Evolutionary conservation across 495 filamentous ascomycete species (phyloP).

Genomic region (Pseudotulostoma volvatum): DNA sequence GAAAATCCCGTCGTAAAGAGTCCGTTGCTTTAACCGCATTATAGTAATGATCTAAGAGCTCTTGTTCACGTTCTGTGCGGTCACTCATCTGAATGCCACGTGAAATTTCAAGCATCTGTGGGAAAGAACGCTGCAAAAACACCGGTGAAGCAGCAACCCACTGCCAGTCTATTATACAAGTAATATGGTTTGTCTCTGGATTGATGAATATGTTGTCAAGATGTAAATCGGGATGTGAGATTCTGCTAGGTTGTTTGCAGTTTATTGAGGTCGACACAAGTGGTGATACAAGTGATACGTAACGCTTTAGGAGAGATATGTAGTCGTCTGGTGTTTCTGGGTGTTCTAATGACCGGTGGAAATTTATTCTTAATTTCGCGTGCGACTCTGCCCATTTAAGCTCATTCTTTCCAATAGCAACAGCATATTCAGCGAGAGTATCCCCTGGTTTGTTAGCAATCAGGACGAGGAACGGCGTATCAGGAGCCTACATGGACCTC

Average conservation of each 20-base stretch:
- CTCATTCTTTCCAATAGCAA: conserved; percentile 17
- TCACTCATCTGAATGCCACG: no score
- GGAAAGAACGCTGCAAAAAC: conserved; percentile 9
- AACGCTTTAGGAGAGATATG: conserved; percentile 6
- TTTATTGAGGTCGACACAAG: conserved; percentile 5
- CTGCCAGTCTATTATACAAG: conserved; percentile 19
- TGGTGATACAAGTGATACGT: conserved; percentile 7
- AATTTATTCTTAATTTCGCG: conserved; percentile 15
- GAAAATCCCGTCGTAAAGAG: no score
- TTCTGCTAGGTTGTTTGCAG: conserved; percentile 5
- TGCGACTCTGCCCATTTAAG: conserved; percentile 13
- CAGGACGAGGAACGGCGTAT: conserved; percentile 2
- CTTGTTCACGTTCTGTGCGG: no score
- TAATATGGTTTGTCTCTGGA: conserved; percentile 14
- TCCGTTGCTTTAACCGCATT: no score
- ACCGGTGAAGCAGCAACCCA: conserved; percentile 6
- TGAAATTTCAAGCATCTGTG: no score
- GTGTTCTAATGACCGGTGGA: conserved; percentile 8
- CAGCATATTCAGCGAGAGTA: conserved; percentile 11
- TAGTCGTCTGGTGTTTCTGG: conserved; percentile 9
- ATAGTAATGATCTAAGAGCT: no score
- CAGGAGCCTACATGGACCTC: conserved; percentile 18
- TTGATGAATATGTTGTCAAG: conserved; percentile 22
- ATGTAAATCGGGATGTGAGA: conserved; percentile 18
- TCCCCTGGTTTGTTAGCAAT: conserved; percentile 9